Percentiles rank a stretch among this genome's conserved stretches.
These are phyloP conservation scores for Fusarium goolgardi DNA, from an alignment of 2,329 filamentous ascomycete genomes.

Conservation along the genomic window DNA sequence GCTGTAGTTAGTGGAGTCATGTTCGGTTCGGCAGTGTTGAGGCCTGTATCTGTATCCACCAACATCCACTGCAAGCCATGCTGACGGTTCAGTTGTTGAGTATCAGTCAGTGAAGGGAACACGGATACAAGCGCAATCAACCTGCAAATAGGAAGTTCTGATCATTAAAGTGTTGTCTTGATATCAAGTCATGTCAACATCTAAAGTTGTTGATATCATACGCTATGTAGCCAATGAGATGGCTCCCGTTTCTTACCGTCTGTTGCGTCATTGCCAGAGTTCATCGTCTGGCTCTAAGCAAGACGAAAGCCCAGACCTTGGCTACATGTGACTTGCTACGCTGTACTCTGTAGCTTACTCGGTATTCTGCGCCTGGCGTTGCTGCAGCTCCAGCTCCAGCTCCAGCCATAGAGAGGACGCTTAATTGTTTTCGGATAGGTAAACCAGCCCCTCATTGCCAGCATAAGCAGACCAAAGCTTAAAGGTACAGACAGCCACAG, in stretches of 20 bases:
- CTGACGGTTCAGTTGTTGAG: conserved; percentile 16
- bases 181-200: neutral
- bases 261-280: conserved; percentile 24
- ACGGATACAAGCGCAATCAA: neutral
- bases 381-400: conserved; percentile 9
- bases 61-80: conserved; percentile 40
- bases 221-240: conserved; percentile 6
- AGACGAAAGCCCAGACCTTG: conserved; percentile 1
- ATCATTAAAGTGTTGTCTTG: too few relatives aligned
- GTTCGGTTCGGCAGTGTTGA: conserved; percentile 16
- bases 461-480: conserved; percentile 19
- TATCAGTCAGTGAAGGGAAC: neutral
- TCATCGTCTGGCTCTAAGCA: conserved; percentile 9
- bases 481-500: conserved; percentile 1
- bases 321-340: neutral
- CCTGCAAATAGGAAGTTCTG: neutral
- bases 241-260: conserved; percentile 21
- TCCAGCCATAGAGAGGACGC: conserved; percentile 7
- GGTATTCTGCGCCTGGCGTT: conserved; percentile 35
- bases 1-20: conserved; percentile 10
- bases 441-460: conserved; percentile 32
- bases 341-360: neutral
- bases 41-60: conserved; percentile 36
- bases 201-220: conserved; percentile 1
- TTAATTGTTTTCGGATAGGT: conserved; percentile 29